Percentiles rank a stretch among this genome's conserved stretches.
These are phyloP conservation scores for Lotmaria passim DNA, from an alignment of 208 protist genomes.

Conservation along the genomic window DNA sequence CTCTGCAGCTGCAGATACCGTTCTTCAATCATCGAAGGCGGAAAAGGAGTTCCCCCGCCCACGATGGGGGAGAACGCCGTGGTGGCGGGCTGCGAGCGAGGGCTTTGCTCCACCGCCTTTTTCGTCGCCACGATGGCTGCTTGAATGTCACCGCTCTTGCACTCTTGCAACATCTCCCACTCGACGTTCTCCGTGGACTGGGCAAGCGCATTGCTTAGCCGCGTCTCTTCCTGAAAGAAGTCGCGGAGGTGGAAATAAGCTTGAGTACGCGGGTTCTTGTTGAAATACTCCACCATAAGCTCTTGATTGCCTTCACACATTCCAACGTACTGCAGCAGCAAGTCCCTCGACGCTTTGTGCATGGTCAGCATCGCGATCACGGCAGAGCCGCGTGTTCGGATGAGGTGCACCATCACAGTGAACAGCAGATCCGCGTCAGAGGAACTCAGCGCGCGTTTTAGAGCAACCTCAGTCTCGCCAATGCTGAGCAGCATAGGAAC, in stretches of 20 bases:
- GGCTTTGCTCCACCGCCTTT: conserved; percentile 29
- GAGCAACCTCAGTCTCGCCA: conserved; percentile 63
- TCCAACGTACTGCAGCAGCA: conserved; percentile 61
- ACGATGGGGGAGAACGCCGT: conserved; percentile 33
- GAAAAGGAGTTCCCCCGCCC: conserved; percentile 22
- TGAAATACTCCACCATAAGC: conserved; percentile 48
- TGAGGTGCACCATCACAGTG: conserved; percentile 65
- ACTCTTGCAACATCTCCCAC: conserved; percentile 71
- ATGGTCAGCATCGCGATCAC: conserved; percentile 42
- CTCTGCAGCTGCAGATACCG: conserved; percentile 33
- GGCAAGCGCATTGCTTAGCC: conserved; percentile 30
- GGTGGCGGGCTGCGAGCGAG: conserved; percentile 15
- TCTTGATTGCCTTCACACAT: conserved; percentile 44
- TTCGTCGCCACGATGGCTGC: conserved; percentile 40
- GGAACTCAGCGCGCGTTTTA: conserved; percentile 51
- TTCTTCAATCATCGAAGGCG: conserved; percentile 27
- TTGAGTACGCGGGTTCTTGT: conserved; percentile 48
- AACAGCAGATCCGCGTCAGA: conserved; percentile 71
- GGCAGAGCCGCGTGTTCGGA: conserved; percentile 44
- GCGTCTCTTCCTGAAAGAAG: conserved; percentile 59
- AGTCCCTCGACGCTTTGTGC: conserved; percentile 29
- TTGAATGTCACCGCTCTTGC: conserved; percentile 54
- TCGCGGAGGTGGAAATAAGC: conserved; percentile 45
- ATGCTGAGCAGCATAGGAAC: conserved; percentile 76
- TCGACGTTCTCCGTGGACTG: conserved; percentile 33